Evolutionary conservation across 345 rosid species (phyloP).

Genomic region (Rubroshorea leprosula): DNA sequence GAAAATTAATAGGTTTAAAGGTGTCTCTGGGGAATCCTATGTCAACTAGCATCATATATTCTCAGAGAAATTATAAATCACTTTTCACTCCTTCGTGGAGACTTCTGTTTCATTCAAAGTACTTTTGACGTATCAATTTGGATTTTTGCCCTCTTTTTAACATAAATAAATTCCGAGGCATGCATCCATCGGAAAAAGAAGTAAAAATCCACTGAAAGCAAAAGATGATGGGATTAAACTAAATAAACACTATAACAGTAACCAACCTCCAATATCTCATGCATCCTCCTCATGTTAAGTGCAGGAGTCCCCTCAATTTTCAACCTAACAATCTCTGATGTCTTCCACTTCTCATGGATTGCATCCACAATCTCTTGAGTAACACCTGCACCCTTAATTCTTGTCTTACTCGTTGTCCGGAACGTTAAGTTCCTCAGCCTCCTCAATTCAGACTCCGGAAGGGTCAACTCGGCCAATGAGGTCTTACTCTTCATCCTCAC

Average conservation of each 20-base stretch:
- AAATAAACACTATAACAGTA: neutral
- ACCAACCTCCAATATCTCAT: constrained; percentile 82
- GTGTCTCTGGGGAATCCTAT: neutral
- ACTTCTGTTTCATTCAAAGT: neutral
- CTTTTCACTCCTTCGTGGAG: neutral
- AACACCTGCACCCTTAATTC: constrained; percentile 61
- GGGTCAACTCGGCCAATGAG: constrained; percentile 63
- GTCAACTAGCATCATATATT: neutral
- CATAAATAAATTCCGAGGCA: neutral
- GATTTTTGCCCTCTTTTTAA: neutral
- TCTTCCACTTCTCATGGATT: constrained; percentile 74
- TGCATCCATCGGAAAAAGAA: neutral
- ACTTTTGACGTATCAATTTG: neutral
- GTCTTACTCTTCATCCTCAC: constrained; percentile 54
- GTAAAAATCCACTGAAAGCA: constrained; percentile 6
- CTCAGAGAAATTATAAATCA: constrained; percentile 1
- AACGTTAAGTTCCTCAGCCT: constrained; percentile 75
- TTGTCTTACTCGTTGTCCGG: constrained; percentile 52
- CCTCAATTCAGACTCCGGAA: constrained; percentile 66
- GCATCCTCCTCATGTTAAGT: constrained; percentile 86
- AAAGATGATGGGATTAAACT: neutral
- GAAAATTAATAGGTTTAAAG: neutral
- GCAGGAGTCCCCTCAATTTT: constrained; percentile 83
- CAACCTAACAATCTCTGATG: constrained; percentile 71
- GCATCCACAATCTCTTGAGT: constrained; percentile 65